Evolutionary conservation across 2,329 filamentous ascomycete genomes (phyloP).

Genomic region (Fusarium decemcellulare): DNA sequence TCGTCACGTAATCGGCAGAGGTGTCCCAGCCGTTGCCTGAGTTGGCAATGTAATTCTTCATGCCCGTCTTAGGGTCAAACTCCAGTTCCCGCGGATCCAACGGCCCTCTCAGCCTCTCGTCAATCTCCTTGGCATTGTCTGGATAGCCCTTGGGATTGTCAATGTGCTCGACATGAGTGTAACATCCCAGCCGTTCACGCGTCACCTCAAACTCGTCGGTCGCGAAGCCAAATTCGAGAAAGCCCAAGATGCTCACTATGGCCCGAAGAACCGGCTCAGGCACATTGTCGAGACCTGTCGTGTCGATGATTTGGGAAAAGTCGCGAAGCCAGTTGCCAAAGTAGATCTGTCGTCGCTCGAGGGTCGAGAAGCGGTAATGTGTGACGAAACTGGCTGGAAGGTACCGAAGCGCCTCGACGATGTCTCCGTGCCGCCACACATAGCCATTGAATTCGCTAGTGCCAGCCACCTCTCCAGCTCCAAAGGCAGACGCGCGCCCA

Average conservation of each 20-base stretch:
- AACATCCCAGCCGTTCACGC: conserved; percentile 80
- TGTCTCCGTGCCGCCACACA: conserved; percentile 58
- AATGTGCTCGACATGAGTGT: conserved; percentile 79
- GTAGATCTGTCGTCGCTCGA: conserved; percentile 57
- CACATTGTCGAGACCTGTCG: conserved; percentile 56
- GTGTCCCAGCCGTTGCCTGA: conserved; percentile 83
- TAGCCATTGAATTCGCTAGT: conserved; percentile 57
- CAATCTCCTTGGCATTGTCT: conserved; percentile 80
- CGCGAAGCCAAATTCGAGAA: conserved; percentile 70
- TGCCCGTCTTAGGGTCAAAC: conserved; percentile 80
- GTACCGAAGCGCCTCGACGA: conserved; percentile 55
- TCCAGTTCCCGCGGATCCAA: conserved; percentile 71
- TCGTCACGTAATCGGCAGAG: conserved; percentile 83
- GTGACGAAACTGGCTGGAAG: conserved; percentile 56
- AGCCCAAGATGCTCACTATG: conserved; percentile 49
- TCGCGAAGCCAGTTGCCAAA: conserved; percentile 69
- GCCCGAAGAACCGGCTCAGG: conserved; percentile 48
- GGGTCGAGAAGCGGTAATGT: conserved; percentile 54
- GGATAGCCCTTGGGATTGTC: conserved; percentile 86
- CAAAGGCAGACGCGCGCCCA: conserved; percentile 53
- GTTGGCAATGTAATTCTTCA: conserved; percentile 98
- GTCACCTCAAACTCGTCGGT: conserved; percentile 87
- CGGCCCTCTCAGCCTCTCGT: conserved; percentile 58
- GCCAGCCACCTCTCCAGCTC: conserved; percentile 55
- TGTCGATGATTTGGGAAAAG: conserved; percentile 84